These are phyloP conservation scores for Bonia amplexicaulis DNA, from an alignment of 176 grass and related monocot genomes.

Conservation along the genomic window DNA sequence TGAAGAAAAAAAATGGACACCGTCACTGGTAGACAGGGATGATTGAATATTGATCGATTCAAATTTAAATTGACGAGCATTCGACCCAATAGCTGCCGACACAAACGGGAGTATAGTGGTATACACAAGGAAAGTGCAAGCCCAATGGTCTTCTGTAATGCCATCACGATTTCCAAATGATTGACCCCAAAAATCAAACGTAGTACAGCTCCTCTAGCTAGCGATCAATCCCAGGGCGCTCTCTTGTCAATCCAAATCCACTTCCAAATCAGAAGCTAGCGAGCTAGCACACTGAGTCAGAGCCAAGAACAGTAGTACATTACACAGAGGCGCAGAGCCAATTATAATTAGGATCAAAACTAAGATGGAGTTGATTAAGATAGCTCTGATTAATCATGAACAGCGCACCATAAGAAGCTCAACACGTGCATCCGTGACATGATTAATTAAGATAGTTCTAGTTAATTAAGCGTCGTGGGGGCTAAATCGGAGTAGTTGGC, in stretches of 20 bases:
- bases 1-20: neutral
- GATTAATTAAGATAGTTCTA: neutral
- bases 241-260: constrained; percentile 24
- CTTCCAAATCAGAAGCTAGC: constrained; percentile 30
- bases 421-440: neutral
- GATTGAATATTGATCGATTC: neutral
- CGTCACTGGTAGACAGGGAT: neutral
- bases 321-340: neutral
- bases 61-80: neutral
- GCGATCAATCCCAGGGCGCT: constrained; percentile 14
- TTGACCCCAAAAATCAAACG: constrained; percentile 35
- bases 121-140: neutral
- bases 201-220: neutral
- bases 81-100: constrained; percentile 1
- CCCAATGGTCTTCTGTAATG: neutral
- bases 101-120: neutral
- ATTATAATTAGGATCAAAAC: neutral
- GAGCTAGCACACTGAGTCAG: neutral
- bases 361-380: neutral
- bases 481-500: neutral
- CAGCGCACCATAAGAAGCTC: neutral
- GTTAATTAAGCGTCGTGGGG: neutral
- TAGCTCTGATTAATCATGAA: neutral
- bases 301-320: neutral
- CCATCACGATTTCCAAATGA: constrained; percentile 32